Evolutionary conservation across 352 stramenopile species (phyloP).

Genomic region (Peronospora destructor): DNA sequence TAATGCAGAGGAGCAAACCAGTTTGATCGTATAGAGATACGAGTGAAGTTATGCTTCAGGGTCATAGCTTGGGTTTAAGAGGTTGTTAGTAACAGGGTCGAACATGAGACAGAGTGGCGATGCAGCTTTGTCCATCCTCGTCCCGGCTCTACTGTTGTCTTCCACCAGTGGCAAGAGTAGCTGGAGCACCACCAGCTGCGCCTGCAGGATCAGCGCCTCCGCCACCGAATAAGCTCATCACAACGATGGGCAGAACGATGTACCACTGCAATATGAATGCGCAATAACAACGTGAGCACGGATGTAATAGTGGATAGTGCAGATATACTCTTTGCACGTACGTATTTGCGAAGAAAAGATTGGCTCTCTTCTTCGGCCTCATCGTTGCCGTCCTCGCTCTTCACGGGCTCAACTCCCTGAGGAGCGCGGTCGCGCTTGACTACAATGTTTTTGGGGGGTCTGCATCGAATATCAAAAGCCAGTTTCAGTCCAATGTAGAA

Average conservation of each 20-base stretch:
- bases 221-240: slow-evolving; percentile 66
- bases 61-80: slow-evolving; percentile 2
- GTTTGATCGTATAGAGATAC: slow-evolving; percentile 27
- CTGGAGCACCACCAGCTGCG: slow-evolving; percentile 20
- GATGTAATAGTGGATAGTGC: neutral
- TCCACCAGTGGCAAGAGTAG: slow-evolving; percentile 24
- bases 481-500: neutral
- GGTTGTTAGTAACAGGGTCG: slow-evolving; percentile 4
- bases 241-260: slow-evolving; percentile 69
- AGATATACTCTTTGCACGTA: slow-evolving; percentile 29
- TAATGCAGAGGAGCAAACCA: slow-evolving; percentile 21
- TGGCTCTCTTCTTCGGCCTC: slow-evolving; percentile 55
- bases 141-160: slow-evolving; percentile 24
- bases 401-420: slow-evolving; percentile 65
- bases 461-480: slow-evolving; percentile 8
- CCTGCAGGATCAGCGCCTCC: slow-evolving; percentile 36
- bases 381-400: slow-evolving; percentile 52
- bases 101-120: slow-evolving; percentile 2
- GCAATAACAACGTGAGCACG: slow-evolving; percentile 9
- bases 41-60: neutral
- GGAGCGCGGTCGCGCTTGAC: slow-evolving; percentile 56
- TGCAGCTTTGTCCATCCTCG: slow-evolving; percentile 10
- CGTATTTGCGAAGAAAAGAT: slow-evolving; percentile 81
- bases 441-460: slow-evolving; percentile 55
- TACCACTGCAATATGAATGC: slow-evolving; percentile 55